Conservation (phyloP, 805 yeast species). For the Candida boleticola region DNA sequence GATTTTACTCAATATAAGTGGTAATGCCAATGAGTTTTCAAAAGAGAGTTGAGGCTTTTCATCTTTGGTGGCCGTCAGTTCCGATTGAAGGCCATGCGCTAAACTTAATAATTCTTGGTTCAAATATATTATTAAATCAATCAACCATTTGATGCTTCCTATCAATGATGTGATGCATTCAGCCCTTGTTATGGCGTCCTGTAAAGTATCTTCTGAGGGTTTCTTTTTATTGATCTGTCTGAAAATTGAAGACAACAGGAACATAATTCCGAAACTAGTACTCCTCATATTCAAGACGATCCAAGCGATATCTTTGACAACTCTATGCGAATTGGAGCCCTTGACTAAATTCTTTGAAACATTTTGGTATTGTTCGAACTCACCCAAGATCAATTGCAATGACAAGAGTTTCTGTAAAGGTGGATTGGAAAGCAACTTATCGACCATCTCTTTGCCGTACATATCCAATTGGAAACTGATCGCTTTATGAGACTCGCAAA, state of each 20-base stretch:
- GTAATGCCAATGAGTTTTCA: slow-evolving; percentile 47
- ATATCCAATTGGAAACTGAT: slow-evolving; percentile 66
- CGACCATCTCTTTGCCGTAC: slow-evolving; percentile 70
- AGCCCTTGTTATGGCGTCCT: slow-evolving; percentile 56
- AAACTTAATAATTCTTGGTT: slow-evolving; percentile 69
- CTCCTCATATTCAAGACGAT: slow-evolving; percentile 65
- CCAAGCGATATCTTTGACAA: slow-evolving; percentile 54
- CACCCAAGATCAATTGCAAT: slow-evolving; percentile 66
- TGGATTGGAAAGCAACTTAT: slow-evolving; percentile 70
- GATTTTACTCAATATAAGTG: slow-evolving; percentile 64
- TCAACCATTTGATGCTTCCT: slow-evolving; percentile 86
- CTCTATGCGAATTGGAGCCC: slow-evolving; percentile 8
- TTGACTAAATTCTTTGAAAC: background rate
- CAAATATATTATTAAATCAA: slow-evolving; percentile 70
- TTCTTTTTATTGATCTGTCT: slow-evolving; percentile 66
- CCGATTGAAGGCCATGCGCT: slow-evolving; percentile 17
- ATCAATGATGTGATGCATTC: slow-evolving; percentile 59
- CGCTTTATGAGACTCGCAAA: slow-evolving; percentile 72
- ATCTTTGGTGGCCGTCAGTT: background rate
- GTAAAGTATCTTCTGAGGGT: slow-evolving; percentile 48
- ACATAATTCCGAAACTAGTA: slow-evolving; percentile 68
- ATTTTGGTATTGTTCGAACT: slow-evolving; percentile 22
- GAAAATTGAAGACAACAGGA: slow-evolving; percentile 56
- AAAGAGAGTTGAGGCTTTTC: slow-evolving; percentile 18
- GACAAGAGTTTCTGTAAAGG: slow-evolving; percentile 73